Conservation (phyloP, 108 stramenopile genomes). For the Aurantiochytrium sp. region DNA sequence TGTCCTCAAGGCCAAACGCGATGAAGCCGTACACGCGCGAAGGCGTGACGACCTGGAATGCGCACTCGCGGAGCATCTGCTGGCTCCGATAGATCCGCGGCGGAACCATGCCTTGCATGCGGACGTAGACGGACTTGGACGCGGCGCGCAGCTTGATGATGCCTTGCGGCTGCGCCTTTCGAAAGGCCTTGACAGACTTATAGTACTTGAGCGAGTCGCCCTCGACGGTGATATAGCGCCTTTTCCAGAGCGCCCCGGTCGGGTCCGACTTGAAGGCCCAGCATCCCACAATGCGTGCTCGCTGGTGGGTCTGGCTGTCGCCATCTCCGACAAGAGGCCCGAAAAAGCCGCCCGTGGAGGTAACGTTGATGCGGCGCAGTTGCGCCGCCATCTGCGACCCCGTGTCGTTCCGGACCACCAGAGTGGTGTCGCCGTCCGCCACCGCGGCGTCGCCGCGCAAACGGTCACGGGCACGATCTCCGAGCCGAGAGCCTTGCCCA, state of each 20-base stretch:
- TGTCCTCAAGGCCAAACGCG: not conserved
- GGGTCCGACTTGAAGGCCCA: conserved; percentile 18
- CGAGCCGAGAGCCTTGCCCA: not conserved
- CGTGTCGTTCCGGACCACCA: not conserved
- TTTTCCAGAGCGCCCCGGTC: not conserved
- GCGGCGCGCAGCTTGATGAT: not conserved
- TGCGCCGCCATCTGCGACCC: not conserved
- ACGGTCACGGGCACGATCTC: not conserved
- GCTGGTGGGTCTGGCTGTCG: not conserved
- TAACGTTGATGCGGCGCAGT: not conserved
- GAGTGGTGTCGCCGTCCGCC: not conserved
- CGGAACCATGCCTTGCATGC: not conserved
- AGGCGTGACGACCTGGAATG: not conserved
- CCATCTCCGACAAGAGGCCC: not conserved
- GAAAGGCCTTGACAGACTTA: not conserved
- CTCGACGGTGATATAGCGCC: not conserved
- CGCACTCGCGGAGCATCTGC: not conserved
- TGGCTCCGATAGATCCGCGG: not conserved
- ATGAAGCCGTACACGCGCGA: not conserved
- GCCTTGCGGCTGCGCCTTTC: not conserved
- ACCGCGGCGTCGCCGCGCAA: not conserved
- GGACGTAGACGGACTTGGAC: not conserved
- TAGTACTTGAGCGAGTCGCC: conserved; percentile 9
- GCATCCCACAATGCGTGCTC: not conserved
- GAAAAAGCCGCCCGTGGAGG: not conserved